Base-by-base conservation (phyloP, 441 rosid species). In the Gossypium trilobum region DNA sequence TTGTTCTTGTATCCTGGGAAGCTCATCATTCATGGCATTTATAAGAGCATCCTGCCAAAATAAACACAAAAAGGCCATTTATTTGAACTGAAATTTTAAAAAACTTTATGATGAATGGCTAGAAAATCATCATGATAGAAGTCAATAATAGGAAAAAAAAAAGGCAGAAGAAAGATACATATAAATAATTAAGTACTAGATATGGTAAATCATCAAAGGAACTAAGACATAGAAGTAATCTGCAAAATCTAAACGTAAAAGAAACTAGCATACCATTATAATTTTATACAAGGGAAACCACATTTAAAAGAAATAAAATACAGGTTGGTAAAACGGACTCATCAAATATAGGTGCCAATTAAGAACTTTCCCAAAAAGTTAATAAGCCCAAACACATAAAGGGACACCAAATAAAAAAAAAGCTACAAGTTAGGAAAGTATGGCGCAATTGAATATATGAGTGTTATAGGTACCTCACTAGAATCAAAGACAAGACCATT, bases 1-100 rank as follows among this genome's bases (percentile, higher is more conserved):
- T 83, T 93, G 97, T 79, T 95, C 98, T 80, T 95, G 99, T 77
- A 95, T 86, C 85, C 88, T 95, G 57, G 94, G 87, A 76, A 93
- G 96, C 79, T 95, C 98, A 36, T 91, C 98, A 79, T 93, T 95
- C 95, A 95, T 93, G 74, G 98, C 95, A 85, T 74, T 93, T 80
- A 88, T 78, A 71, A 93, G 95, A 72, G 94, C 88, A 79, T 91
- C 99, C 98, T 95, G 86, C 71, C 22, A 79, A 70, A 44, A 68
- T 59, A 68, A 74, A 69, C 33, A 63, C 67, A 74, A 72, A 74
- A 77, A 58, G 65, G 71, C 71, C 57, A 17, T 72, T 52, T 25
- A 31, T 50, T 76, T n/a, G 42, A 62, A 52, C 25, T 42, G 27
- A 39, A 64, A 64, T 19, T 39, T 39, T 17, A 3, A 10, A 23